Evolutionary conservation across 2,329 filamentous ascomycete species (phyloP).

Genomic region (Dryadomyces sulphureus): DNA sequence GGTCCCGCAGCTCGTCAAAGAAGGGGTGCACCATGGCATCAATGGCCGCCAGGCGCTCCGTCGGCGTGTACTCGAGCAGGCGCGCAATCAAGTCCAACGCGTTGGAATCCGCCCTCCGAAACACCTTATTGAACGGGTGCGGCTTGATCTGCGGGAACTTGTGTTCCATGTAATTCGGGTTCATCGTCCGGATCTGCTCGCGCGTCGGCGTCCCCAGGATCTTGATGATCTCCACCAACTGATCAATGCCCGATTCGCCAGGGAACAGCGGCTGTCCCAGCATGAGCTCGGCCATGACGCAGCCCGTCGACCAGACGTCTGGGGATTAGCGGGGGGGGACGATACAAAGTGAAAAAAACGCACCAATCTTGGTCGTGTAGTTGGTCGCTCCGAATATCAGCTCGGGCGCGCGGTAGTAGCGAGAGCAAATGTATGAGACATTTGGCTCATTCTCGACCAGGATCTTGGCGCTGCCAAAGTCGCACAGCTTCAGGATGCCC

Average conservation of each 20-base stretch:
- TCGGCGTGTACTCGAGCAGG: constrained; percentile 92
- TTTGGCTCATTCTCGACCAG: constrained; percentile 97
- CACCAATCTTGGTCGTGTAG: constrained; percentile 99
- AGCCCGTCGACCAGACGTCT: constrained; percentile 99
- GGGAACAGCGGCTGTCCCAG: constrained; percentile 95
- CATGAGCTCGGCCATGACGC: constrained; percentile 99
- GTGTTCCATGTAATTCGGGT: constrained; percentile 99
- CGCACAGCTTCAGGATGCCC: constrained; percentile 90
- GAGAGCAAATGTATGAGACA: constrained; percentile 97
- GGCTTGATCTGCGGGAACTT: constrained; percentile 99
- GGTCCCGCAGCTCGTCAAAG: constrained; percentile 92
- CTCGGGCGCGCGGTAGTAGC: constrained; percentile 96
- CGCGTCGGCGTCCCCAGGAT: constrained; percentile 90
- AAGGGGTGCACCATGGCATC: constrained; percentile 98
- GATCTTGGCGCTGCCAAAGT: constrained; percentile 98
- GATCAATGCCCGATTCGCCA: constrained; percentile 95
- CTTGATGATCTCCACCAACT: constrained; percentile 98
- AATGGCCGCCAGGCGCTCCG: constrained; percentile 81
- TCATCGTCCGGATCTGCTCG: constrained; percentile 99
- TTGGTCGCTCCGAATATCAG: constrained; percentile 98
- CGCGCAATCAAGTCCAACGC: constrained; percentile 92
- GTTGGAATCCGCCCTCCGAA: constrained; percentile 85
- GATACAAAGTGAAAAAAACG: constrained; percentile 17
- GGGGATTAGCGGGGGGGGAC: neutral
- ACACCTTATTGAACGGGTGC: constrained; percentile 97